Conservation (phyloP, 2,329 filamentous ascomycete genomes). For the Fusarium proliferatum region DNA sequence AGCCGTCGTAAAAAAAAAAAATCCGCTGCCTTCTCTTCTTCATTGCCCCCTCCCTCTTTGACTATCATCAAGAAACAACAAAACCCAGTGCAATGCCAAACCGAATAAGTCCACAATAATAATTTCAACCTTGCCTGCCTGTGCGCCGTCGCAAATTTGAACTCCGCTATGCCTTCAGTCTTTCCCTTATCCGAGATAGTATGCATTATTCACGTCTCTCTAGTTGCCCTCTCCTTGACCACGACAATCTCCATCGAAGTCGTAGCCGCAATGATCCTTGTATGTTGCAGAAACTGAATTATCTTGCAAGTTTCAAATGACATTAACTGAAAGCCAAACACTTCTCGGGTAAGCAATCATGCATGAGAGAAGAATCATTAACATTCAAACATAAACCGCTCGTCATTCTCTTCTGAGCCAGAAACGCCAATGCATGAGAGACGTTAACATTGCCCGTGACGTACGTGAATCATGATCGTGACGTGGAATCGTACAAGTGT, state of each 20-base stretch:
- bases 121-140: slow-evolving; percentile 29
- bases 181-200: slow-evolving; percentile 17
- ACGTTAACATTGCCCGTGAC: slow-evolving; percentile 55
- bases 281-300: slow-evolving; percentile 16
- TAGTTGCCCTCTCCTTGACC: slow-evolving; percentile 13
- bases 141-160: slow-evolving; percentile 41
- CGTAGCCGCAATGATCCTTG: slow-evolving; percentile 25
- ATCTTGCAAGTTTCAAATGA: slow-evolving; percentile 27
- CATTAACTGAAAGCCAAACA: slow-evolving; percentile 22
- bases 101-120: slow-evolving; percentile 37
- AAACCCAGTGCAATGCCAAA: slow-evolving; percentile 35
- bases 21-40: slow-evolving; percentile 29
- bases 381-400: slow-evolving; percentile 42
- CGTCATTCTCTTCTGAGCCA: slow-evolving; percentile 39
- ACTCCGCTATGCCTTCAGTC: slow-evolving; percentile 30
- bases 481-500: slow-evolving; percentile 45
- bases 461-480: slow-evolving; percentile 57
- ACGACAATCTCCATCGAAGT: slow-evolving; percentile 29
- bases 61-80: slow-evolving; percentile 24
- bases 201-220: slow-evolving; percentile 13
- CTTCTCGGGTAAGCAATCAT: slow-evolving; percentile 24
- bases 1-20: slow-evolving; percentile 34
- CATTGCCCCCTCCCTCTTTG: slow-evolving; percentile 17
- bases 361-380: slow-evolving; percentile 34
- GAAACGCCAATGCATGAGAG: slow-evolving; percentile 59